Evolutionary conservation across 352 stramenopile genomes (phyloP), one percentile per base, ranked within the genome.

Genomic region (Nothophytophthora sp.): DNA sequence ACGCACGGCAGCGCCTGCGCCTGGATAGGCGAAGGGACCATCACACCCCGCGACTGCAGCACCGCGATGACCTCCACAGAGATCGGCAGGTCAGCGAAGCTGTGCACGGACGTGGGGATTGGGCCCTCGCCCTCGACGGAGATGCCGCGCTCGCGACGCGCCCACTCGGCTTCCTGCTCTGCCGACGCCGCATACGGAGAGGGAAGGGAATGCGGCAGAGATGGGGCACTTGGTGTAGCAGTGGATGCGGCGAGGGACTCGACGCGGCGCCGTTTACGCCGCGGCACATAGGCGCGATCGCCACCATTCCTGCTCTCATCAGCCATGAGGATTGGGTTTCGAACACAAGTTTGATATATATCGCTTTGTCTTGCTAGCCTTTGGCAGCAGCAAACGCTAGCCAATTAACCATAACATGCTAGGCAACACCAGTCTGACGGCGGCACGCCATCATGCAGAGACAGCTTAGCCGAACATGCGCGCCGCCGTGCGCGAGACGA

Each of bases 11-110:
- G 78, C n/a, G 82, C 67, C 58, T 98, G 88, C 83, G 98, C 98
- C 70, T 99, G 97, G 45, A 99, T 96, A 6, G 96, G 73, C 10
- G 95, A 99, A 1, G 97, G 97, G 36, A 90, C 85, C 29, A 80
- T 83, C 57, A 97, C 63, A 12, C 65, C 63, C 29, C 69, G 63
- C 7, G 52, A 55, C 8, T 67, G 25, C 6, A 88, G 58, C 28
- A 61, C 52, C 27, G 43, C 56, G 36, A 65, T 45, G 3, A 51
- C 47, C 12, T 50, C 41, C 57, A 43, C 3, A 50, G 50, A 55
- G 33, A 90, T 50, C 16, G 34, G 20, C 41, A 87, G 53, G 10
- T 57, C 48, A 4, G 55, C 53, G 45, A 90, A 88, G 34, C 41
- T 62, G 35, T 37, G 49, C n/a, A 78, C 35, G 36, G 63, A 43